Percentiles rank a stretch among this genome's conserved stretches.
Evolutionary conservation across 2,329 filamentous ascomycete species (phyloP).

Genomic region (Emmonsia crescens): DNA sequence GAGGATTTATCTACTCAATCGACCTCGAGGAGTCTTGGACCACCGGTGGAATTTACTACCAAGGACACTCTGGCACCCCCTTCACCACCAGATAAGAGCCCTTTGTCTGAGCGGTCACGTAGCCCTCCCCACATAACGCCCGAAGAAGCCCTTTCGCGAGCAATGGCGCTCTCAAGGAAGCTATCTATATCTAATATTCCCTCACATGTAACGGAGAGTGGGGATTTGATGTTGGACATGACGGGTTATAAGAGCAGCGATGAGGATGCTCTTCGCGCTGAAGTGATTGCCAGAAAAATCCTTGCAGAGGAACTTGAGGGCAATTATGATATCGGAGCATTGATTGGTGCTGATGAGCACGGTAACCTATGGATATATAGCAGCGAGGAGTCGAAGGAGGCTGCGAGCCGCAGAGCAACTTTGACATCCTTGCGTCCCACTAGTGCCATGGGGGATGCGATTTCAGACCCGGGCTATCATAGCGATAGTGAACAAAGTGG

Average conservation of each 20-base stretch:
- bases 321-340: conserved; percentile 87
- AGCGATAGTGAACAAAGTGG: conserved; percentile 65
- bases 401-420: conserved; percentile 57
- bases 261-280: conserved; percentile 80
- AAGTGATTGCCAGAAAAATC: conserved; percentile 87
- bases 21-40: conserved; percentile 16
- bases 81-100: neutral
- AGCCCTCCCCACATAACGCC: conserved; percentile 65
- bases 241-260: conserved; percentile 91
- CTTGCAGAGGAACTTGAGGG: conserved; percentile 87
- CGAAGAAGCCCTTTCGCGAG: conserved; percentile 69
- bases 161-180: conserved; percentile 73
- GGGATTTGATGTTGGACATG: conserved; percentile 97
- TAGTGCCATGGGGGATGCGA: conserved; percentile 61
- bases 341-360: conserved; percentile 90
- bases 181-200: conserved; percentile 85
- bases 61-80: neutral
- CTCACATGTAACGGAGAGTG: conserved; percentile 79
- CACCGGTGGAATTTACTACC: neutral
- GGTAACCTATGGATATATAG: conserved; percentile 99
- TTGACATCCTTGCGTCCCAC: conserved; percentile 42
- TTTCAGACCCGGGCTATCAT: conserved; percentile 89
- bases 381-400: conserved; percentile 89
- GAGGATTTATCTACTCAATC: conserved; percentile 43
- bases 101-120: conserved; percentile 42